Evolutionary conservation across 768 basidiomycete genomes (phyloP).

Genomic region (Melanogaster broomeanus): DNA sequence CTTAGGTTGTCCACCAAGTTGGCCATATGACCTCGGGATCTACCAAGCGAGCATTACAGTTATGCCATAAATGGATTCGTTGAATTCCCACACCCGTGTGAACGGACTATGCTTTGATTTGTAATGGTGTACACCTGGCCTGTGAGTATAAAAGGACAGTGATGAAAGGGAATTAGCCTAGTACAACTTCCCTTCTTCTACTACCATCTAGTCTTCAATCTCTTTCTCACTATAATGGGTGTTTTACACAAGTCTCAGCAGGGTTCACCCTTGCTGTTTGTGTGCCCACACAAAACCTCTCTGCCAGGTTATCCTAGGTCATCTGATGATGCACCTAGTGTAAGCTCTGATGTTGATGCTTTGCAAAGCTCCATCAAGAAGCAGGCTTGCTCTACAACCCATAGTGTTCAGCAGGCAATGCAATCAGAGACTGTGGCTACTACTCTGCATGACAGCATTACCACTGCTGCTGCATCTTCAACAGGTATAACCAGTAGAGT

Average conservation of each 20-base stretch:
- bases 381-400: background rate
- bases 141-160: background rate
- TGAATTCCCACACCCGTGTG: too few relatives aligned
- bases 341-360: too few relatives aligned
- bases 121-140: background rate
- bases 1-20: too few relatives aligned
- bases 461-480: background rate
- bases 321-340: background rate
- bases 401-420: background rate
- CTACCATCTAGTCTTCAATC: background rate
- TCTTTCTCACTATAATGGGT: too few relatives aligned
- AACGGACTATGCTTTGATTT: background rate
- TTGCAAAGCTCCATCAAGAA: background rate
- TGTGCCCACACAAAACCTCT: background rate
- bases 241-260: too few relatives aligned
- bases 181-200: background rate
- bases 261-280: background rate
- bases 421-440: too few relatives aligned
- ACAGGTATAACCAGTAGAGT: background rate
- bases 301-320: background rate
- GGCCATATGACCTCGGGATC: too few relatives aligned
- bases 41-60: too few relatives aligned
- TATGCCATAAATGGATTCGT: too few relatives aligned
- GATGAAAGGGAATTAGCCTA: background rate
- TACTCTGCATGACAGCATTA: background rate